Base-by-base conservation (phyloP, 1,284 basidiomycete genomes). In the Naganishia cerealis region DNA sequence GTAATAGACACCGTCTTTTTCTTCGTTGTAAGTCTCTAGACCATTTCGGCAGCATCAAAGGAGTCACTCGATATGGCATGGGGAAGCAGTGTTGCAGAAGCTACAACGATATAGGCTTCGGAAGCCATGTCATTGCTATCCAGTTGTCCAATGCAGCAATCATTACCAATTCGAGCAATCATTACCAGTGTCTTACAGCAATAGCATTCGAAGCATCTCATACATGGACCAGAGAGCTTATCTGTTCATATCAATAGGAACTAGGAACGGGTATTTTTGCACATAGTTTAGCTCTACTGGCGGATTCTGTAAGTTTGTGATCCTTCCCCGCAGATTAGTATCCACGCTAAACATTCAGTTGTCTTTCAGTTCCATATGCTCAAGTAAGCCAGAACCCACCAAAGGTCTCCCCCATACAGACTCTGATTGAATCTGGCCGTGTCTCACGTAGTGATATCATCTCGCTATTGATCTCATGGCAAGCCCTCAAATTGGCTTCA, bases 401-500 rank as follows among this genome's bases (percentile, higher is more conserved):
- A 48, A 52, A 43, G 18, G n/a, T 36, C 59, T 29, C 57, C 29
- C 4, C 21, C 13, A 24, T 2, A 38, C 33, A 33, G 12, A 29
- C 26, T 3, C 16, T 21, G n/a, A 48, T 33, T 3, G 12, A 18
- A 26, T 29, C 8, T 6, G 12, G 21, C 36, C 15, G 1, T 50
- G 46, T n/a, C 46, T 50, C 21, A 24, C 15, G 46, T 24, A 94
- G 92, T 81, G 91, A 94, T 85, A 92, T 99, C 71, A 88, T 96
- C 86, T 96, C 94, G 75, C 84, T 99, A 71, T 78, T 95, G 67
- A 94, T 99, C 62, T 95, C 94, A 1, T 86, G 99, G 2, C 98
- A 98, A 81, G 95, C 96, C 15, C 96, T 99, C 82, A 94, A 90
- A 84, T 90, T 92, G 50, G 80, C 80, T 29, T 63, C 61, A 54